phyloP scores from a whole-genome alignment of 352 stramenopile species.

The Phytopythium boreale region DNA sequence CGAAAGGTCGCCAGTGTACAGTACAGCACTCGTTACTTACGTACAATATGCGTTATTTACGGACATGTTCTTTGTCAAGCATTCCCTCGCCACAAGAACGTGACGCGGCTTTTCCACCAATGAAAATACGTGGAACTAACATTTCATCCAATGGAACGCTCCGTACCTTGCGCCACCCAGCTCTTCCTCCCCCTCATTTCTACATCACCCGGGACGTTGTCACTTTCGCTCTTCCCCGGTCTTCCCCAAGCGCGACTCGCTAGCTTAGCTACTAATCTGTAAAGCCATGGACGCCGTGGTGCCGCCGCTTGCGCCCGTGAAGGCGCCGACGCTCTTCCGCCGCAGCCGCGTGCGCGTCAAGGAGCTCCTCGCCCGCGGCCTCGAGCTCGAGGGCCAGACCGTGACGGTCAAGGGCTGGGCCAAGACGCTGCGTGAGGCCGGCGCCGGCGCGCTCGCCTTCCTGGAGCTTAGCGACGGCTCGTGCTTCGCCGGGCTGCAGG shows the following conservation, averaged over 20 bases:
- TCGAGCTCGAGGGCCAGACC: slow-evolving; percentile 73
- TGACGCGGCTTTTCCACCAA: background rate
- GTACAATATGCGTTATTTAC: no score
- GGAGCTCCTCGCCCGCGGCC: slow-evolving; percentile 59
- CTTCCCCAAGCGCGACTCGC: background rate
- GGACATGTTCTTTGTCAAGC: no score
- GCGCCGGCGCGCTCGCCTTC: slow-evolving; percentile 91
- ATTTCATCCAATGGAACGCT: background rate
- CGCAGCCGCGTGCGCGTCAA: slow-evolving; percentile 85
- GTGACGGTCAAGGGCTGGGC: slow-evolving; percentile 94
- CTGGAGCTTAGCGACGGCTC: slow-evolving; percentile 96
- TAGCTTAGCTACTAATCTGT: no score
- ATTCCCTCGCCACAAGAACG: background rate
- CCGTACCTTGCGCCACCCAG: background rate
- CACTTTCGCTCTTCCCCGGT: background rate
- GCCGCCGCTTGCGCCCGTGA: slow-evolving; percentile 33
- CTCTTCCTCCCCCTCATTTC: background rate
- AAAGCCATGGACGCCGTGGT: slow-evolving; percentile 20
- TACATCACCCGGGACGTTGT: background rate
- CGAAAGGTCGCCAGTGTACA: background rate
- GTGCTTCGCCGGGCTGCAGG: slow-evolving; percentile 84
- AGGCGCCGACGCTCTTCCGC: slow-evolving; percentile 62
- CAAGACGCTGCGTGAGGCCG: slow-evolving; percentile 88
- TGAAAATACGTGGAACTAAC: background rate
- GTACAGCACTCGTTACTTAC: no score